A percentile compares a stretch with the other conserved stretches of the same genome.
These are phyloP conservation scores for Cutaneotrichosporon cavernicola DNA, from an alignment of 1,284 basidiomycete genomes.

Conservation along the genomic window DNA sequence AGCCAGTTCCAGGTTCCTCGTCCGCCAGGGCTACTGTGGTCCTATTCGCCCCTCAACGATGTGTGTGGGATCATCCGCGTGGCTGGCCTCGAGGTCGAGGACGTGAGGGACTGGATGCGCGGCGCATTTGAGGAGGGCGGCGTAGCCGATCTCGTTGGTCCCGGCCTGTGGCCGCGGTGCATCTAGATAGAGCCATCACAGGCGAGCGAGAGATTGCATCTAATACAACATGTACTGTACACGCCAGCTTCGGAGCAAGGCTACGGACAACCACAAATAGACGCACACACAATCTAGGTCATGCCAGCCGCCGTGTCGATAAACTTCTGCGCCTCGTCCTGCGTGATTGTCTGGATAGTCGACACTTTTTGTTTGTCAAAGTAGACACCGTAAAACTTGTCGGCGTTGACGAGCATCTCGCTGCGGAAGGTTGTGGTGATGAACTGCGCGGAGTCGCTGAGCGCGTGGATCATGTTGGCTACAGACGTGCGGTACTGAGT, in stretches of 20 bases:
- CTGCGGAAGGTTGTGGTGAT: constrained; percentile 98
- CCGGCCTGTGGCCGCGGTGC: constrained; percentile 49
- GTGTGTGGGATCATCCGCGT: constrained; percentile 43
- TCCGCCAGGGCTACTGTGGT: constrained; percentile 45
- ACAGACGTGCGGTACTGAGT: constrained; percentile 97
- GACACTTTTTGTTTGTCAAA: constrained; percentile 95
- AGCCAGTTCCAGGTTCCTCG: constrained; percentile 43
- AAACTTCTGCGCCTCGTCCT: constrained; percentile 50
- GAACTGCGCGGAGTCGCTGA: constrained; percentile 86
- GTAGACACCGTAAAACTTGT: constrained; percentile 98
- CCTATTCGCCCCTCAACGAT: constrained; percentile 38
- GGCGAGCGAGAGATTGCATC: not conserved
- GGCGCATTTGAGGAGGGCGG: constrained; percentile 35
- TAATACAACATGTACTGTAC: constrained; percentile 11
- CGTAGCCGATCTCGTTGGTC: constrained; percentile 45
- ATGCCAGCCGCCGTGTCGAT: constrained; percentile 26
- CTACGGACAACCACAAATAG: not conserved
- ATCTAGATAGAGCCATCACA: constrained; percentile 13
- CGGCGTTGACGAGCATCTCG: constrained; percentile 79
- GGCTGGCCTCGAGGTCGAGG: constrained; percentile 49
- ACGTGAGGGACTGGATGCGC: constrained; percentile 45
- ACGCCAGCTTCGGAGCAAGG: not conserved
- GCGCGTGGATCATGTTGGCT: constrained; percentile 94
- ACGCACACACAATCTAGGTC: constrained; percentile 1
- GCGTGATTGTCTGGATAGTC: constrained; percentile 48